Base-by-base conservation (phyloP, 2,329 filamentous ascomycete species). In the Cryphonectria japonica region DNA sequence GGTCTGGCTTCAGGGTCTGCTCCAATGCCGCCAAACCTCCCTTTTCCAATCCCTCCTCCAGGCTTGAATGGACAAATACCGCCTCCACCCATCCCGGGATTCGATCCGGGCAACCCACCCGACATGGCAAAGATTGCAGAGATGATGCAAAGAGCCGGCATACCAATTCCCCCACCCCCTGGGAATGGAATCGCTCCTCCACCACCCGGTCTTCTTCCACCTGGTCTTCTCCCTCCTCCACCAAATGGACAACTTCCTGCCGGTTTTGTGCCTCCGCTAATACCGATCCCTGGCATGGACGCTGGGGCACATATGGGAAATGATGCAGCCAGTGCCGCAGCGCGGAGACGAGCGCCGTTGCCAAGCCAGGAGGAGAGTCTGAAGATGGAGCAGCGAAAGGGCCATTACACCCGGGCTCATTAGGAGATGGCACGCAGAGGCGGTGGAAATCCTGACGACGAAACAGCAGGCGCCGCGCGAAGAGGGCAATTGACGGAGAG, bases 361-460 rank as follows among this genome's bases (percentile, higher is more conserved):
- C 94, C 94, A 0, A 95, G 93, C 78, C 94, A 97, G 81, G 89
- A 93, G 78, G 94, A 96, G 78, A 95, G 92, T 75, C 81, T 97
- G 75, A 88, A 91, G 75, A 89, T 91, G 79, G 93, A 95, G 80
- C 93, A 95, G 84, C 87, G 87, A 69, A 84, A 84, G 68, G 89
- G 89, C 3, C 85, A 90, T 73, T 91, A 89, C 76, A 91, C 87
- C 22, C 80, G 86, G 66, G 78, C 83, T 37, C 81, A 85, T 64
- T 88, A 85, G 76, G 68, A 22, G 29, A 14, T 8, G 26, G 29
- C 29, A n/a, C 63, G 9, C n/a, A 14, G 16, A 65, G 63, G 59
- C 9, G 59, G 34, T 61, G 34, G 59, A 22, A 22, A 8, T 6
- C 57, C 19, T 22, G 32, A 32, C 14, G 7, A 19, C 14, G 29